Base-by-base conservation (phyloP, 805 yeast genomes). In the Kuraishia piskuri region DNA sequence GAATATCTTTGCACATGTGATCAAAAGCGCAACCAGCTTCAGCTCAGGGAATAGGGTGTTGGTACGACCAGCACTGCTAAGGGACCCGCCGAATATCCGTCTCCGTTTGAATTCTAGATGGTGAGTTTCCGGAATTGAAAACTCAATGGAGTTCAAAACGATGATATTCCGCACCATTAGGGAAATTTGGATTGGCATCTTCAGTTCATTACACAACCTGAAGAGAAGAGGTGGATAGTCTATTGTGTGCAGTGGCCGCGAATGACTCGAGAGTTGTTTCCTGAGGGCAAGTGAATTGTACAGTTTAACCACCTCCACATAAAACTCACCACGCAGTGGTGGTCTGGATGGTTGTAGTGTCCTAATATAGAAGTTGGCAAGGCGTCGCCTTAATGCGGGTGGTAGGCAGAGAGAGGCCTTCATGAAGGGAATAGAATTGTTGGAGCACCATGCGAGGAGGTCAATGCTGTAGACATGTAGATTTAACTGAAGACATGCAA, bases 381-480 rank as follows among this genome's bases (percentile, higher is more conserved):
- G 56, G 51, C 66, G 64, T 50, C 66, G 64, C 22, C 66, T 55
- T 63, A 73, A 60, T 1, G 56, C 49, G 25, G 61, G 58, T 8
- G 86, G 84, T 2, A 82, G 53, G 8, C 67, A 54, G 46, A 63
- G 66, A 20, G 65, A 55, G 5, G 79, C 71, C 51, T 67, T 72
- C 57, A 75, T 64, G 58, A 72, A 79, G 2, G 88, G 87, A 1
- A 86, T 64, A 31, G 69, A 67, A 50, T 77, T 77, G 1, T 68
- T 58, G 25, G 71, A 60, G 3, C 78, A 64, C 65, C 77, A 68
- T 3, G 62, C 58, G 22, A 80, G 59, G 19, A 81, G 63, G 61
- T 83, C 87, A 53, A 67, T 64, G 4, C 76, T 57, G 59, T 77
- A 80, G 1, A 84, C 57, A 0, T 89, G 86, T 21, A 73, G 55